Percentiles rank a stretch among this genome's conserved stretches.
Evolutionary conservation across 2,329 filamentous ascomycete genomes (phyloP).

Genomic region (Diplodia corticola): DNA sequence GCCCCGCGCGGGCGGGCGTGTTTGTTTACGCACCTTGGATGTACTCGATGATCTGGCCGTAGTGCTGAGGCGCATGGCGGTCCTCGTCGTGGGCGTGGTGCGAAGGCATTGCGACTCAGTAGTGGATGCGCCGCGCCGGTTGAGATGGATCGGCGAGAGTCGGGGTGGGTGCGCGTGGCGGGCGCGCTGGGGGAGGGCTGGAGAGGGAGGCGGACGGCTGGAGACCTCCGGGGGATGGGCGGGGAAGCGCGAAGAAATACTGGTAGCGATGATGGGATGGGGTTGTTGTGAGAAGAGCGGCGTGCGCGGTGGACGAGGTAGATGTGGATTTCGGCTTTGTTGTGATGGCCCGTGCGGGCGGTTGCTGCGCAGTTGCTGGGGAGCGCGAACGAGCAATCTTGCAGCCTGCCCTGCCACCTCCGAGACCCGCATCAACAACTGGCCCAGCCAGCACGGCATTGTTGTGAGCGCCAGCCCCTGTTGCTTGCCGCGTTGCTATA

Average conservation of each 20-base stretch:
- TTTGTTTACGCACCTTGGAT: constrained; percentile 71
- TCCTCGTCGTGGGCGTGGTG: constrained; percentile 16
- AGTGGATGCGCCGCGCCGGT: not conserved
- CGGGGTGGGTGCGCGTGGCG: not conserved
- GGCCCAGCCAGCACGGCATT: not conserved
- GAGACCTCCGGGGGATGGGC: not conserved
- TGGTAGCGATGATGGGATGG: constrained; percentile 16
- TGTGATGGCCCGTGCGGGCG: not conserved
- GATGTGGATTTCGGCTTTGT: not conserved
- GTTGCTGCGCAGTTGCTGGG: constrained; percentile 1
- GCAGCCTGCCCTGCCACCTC: not conserved
- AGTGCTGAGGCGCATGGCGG: constrained; percentile 49
- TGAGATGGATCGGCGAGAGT: not conserved
- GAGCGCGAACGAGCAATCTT: not conserved
- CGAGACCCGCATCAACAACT: not conserved
- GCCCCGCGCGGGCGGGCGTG: constrained; percentile 26
- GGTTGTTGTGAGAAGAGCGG: not conserved
- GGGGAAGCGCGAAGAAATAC: constrained; percentile 9
- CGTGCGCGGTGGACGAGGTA: not conserved
- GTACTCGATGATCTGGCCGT: constrained; percentile 93
- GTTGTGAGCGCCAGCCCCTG: not conserved
- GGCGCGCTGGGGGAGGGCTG: constrained; percentile 2
- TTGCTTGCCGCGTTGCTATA: not conserved
- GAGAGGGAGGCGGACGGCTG: not conserved
- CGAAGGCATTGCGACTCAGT: constrained; percentile 16